phyloP scores from a whole-genome alignment of 2,329 filamentous ascomycete species.

The Trichoderma gracile region DNA sequence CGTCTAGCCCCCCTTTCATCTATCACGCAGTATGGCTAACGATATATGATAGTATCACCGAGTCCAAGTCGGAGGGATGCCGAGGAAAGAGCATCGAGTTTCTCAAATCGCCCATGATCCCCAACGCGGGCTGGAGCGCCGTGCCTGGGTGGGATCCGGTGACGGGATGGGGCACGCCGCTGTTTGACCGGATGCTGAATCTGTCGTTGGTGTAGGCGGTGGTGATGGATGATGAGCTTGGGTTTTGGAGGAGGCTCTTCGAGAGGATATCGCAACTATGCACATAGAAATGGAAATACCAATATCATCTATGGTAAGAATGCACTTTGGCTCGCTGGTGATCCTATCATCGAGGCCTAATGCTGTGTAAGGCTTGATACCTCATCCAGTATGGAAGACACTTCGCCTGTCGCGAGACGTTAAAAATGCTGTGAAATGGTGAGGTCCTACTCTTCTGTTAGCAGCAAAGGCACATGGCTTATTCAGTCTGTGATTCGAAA shows the following conservation, averaged over 20 bases:
- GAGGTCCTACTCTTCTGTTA: too few relatives aligned
- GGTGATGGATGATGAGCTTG: background rate
- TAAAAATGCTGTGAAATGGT: background rate
- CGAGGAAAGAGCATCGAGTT: slow-evolving; percentile 33
- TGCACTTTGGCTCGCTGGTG: too few relatives aligned
- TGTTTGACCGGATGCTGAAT: slow-evolving; percentile 24
- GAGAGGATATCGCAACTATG: too few relatives aligned
- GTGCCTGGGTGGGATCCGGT: slow-evolving; percentile 28
- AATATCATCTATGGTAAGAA: too few relatives aligned
- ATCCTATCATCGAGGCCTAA: too few relatives aligned
- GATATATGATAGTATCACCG: slow-evolving; percentile 37
- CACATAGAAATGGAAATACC: too few relatives aligned
- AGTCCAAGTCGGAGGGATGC: slow-evolving; percentile 39
- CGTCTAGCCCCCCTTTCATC: slow-evolving; percentile 16
- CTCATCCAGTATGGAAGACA: background rate
- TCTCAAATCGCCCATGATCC: slow-evolving; percentile 33
- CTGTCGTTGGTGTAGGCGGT: background rate
- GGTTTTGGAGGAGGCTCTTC: background rate
- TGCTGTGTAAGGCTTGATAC: too few relatives aligned
- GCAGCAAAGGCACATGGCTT: too few relatives aligned
- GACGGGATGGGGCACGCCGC: slow-evolving; percentile 27
- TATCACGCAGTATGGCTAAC: slow-evolving; percentile 7
- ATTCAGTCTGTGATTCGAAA: too few relatives aligned
- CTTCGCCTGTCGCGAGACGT: background rate
- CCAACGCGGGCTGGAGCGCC: slow-evolving; percentile 26